Conservation (phyloP, 176 grass and related monocot species). For the Otatea glauca region DNA sequence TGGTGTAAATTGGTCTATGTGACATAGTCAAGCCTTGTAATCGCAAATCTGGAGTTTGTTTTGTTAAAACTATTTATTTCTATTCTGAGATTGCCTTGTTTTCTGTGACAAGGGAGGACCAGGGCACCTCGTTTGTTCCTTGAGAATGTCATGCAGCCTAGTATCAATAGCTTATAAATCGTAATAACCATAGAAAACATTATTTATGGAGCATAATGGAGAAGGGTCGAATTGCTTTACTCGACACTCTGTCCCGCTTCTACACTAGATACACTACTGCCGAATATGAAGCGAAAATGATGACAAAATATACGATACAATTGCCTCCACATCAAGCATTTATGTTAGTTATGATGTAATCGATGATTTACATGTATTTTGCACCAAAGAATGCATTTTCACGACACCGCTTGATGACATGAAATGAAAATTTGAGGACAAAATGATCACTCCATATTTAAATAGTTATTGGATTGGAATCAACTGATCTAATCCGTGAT, state of each 20-base stretch:
- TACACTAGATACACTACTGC: neutral
- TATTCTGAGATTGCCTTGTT: neutral
- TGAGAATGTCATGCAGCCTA: too few species aligned
- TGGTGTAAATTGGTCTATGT: neutral
- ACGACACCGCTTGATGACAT: too few species aligned
- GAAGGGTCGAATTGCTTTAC: neutral
- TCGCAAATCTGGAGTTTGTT: neutral
- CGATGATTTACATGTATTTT: neutral
- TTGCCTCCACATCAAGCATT: neutral
- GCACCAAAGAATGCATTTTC: too few species aligned
- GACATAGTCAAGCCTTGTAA: neutral
- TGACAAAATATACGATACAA: neutral
- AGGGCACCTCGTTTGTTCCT: too few species aligned
- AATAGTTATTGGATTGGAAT: too few species aligned
- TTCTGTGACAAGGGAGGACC: too few species aligned
- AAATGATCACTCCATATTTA: too few species aligned
- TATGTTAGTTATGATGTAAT: neutral
- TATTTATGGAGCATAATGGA: neutral
- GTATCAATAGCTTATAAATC: too few species aligned
- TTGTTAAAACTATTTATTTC: neutral
- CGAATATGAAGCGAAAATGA: neutral
- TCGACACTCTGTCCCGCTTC: neutral
- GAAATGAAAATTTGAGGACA: too few species aligned
- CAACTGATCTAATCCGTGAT: neutral
- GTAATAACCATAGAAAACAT: too few species aligned